Evolutionary conservation across 1,284 basidiomycete species (phyloP), one percentile per base, ranked within the genome.

Genomic region (Pyrrhoderma noxium): DNA sequence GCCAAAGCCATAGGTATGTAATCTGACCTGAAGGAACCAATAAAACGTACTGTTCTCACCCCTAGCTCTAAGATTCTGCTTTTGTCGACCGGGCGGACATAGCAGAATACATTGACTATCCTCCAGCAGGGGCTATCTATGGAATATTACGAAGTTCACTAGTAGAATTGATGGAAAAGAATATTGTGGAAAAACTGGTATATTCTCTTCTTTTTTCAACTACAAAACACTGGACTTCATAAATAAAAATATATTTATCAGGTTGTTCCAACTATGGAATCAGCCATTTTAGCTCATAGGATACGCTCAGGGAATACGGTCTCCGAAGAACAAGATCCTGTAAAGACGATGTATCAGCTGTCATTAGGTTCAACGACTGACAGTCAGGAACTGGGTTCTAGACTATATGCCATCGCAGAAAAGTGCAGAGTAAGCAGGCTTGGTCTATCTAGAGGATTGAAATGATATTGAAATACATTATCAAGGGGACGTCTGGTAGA

Each of bases 21-120:
- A 13, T 31, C 21, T 34, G 11, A 37, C 19, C n/a, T 8, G 43
- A 5, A 31, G n/a, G n/a, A 31, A 5, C 27, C 27, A 5, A 5
- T 31, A 31, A 31, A 31, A 11, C 27, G 11, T 31, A 5, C 11
- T 5, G 5, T 31, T 31, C 27, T 31, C 27, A 31, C 11, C 11
- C 27, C 27, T 11, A 31, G 5, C 27, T 8, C 44, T 40, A 59
- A 95, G 95, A 99, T 64, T 81, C 81, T 42, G 96, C 95, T 0
- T 99, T 98, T 63, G 81, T 98, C 49, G 96, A 99, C 64, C 85
- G 96, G 42, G 96, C 94, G 9, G 96, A 99, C 62, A 93, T 99
- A 53, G 83, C 95, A 43, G 93, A 97, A 72, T 96, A 92, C 62
- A 79, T 98, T 35, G 93, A 93, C 54, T 76, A 92, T 4, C 95